Evolutionary conservation across 352 stramenopile species (phyloP), one percentile per base, ranked within the genome.

Genomic region (Pythium oligandrum): DNA sequence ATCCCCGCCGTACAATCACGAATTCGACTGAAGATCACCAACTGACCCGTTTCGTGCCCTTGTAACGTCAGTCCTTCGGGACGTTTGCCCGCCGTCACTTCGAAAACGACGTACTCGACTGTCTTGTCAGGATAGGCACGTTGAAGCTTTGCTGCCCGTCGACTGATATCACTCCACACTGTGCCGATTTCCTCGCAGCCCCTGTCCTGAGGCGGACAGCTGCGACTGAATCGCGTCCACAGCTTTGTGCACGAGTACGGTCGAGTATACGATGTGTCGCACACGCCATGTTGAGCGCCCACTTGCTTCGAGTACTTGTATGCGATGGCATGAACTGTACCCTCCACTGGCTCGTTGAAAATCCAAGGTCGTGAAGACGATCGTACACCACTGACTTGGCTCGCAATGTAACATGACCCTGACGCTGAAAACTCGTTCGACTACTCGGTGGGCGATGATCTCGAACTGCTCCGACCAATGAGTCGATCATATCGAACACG

Each of bases 361-460:
- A 73, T 49, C 51, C 38, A 61, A 3, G 65, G 40, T 67, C 43
- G 36, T 67, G 60, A 2, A 70, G 8, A 0, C 57, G 57, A 32
- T 73, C 61, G 40, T 11, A 10, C 31, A 48, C 55, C 34, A 31
- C 37, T 10, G 17, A 44, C 31, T 51, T 11, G 5, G 40, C 48
- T 1, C 57, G 57, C 1, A 59, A 37, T 6, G 40, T 59, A 4
- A 63, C n/a, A 9, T 49, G 50, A 32, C 31, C 4, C 31, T 26
- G 0, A 26, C 17, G 17, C 17, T 0, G 17, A 26, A 26, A 26
- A 26, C 17, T 26, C 17, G 17, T 0, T 26, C 17, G 17, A 26
- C 17, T 26, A 26, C 17, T 12, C 7, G 33, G 9, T 30, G 4
- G 5, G 3, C 6, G 17, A 36, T 59, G 9, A 17, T 31, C 43